phyloP scores from a whole-genome alignment of 768 basidiomycete genomes.

The Fistulinella prunicolor region DNA sequence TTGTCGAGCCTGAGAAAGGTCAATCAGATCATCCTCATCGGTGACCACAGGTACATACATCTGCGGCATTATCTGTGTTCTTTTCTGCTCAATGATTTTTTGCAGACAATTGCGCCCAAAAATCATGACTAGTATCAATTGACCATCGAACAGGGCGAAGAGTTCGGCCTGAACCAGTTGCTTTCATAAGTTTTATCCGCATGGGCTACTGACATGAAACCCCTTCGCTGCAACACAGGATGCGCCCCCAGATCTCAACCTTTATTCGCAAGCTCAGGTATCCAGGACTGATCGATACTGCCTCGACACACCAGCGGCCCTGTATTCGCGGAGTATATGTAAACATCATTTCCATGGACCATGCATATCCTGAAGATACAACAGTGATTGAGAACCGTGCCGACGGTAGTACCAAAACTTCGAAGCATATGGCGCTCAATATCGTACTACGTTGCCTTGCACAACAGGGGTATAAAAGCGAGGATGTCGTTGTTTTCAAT shows the following conservation, averaged over 20 bases:
- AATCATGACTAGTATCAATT: constrained; percentile 60
- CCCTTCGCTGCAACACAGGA: constrained; percentile 60
- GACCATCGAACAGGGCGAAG: constrained; percentile 67
- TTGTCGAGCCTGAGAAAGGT: constrained; percentile 43
- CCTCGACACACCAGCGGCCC: constrained; percentile 44
- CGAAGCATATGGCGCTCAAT: constrained; percentile 64
- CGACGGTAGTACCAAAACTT: constrained; percentile 45
- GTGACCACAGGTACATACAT: constrained; percentile 59
- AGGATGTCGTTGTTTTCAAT: constrained; percentile 63
- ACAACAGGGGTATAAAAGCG: constrained; percentile 65
- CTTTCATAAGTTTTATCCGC: constrained; percentile 67
- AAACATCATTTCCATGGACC: constrained; percentile 61
- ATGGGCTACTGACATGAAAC: constrained; percentile 58
- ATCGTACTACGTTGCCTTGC: constrained; percentile 62
- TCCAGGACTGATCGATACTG: constrained; percentile 58
- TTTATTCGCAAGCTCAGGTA: constrained; percentile 66
- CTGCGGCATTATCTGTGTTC: background rate
- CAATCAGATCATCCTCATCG: constrained; percentile 60
- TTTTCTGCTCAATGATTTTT: background rate
- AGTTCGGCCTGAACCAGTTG: constrained; percentile 62
- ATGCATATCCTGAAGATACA: constrained; percentile 56
- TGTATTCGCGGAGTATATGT: constrained; percentile 51
- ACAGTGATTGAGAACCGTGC: constrained; percentile 40
- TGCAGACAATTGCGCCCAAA: constrained; percentile 68
- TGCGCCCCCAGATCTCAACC: constrained; percentile 69